Conservation (phyloP, 78 protist genomes). For the Dictyostelium firmibasis region DNA sequence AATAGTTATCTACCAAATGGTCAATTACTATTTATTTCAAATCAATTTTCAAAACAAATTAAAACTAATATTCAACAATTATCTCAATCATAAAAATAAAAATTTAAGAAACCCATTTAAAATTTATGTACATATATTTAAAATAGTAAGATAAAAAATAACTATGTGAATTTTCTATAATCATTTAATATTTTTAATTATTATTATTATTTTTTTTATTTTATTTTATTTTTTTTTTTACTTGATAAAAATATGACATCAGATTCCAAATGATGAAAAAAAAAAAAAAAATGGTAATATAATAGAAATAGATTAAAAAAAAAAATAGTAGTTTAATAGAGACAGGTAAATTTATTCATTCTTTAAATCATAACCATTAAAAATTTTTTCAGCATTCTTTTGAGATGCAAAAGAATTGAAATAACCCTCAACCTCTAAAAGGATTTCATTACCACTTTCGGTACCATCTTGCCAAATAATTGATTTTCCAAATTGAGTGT, state of each 20-base stretch:
- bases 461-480: slow-evolving; percentile 32
- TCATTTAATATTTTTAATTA: too few species aligned
- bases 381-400: neutral
- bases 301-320: too few species aligned
- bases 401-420: neutral
- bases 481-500: neutral
- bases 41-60: slow-evolving; percentile 54
- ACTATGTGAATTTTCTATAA: too few species aligned
- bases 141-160: neutral
- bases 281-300: too few species aligned
- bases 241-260: too few species aligned
- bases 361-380: too few species aligned
- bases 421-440: neutral
- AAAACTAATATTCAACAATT: slow-evolving; percentile 11
- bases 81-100: neutral
- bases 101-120: too few species aligned
- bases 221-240: too few species aligned
- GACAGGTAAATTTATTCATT: too few species aligned
- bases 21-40: slow-evolving; percentile 30
- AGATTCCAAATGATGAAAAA: too few species aligned
- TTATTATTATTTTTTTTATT: too few species aligned
- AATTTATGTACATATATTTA: neutral
- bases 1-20: slow-evolving; percentile 65
- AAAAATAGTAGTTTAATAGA: too few species aligned
- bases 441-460: neutral